These are phyloP conservation scores for Blastomyces parvus DNA, from an alignment of 2,329 filamentous ascomycete species.

Conservation along the genomic window DNA sequence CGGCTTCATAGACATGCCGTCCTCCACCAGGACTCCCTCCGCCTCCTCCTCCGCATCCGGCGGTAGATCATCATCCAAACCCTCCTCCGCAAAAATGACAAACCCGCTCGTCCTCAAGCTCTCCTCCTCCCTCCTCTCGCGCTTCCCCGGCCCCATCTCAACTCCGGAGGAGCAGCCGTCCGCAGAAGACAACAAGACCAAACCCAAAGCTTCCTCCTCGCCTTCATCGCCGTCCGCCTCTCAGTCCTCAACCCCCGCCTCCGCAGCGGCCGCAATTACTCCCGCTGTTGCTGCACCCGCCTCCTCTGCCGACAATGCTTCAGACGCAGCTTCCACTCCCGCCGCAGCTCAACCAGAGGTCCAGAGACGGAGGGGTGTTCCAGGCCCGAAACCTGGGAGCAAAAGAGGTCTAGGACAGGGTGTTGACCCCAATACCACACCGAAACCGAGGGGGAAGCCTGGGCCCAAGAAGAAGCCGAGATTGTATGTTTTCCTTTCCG, in stretches of 20 bases:
- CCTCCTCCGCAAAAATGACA: conserved; percentile 9
- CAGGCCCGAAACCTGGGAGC: conserved; percentile 56
- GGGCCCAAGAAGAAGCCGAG: conserved; percentile 94
- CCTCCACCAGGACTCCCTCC: conserved; percentile 21
- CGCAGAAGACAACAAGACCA: conserved; percentile 18
- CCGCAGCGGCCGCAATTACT: conserved; percentile 18
- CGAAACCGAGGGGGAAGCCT: conserved; percentile 75
- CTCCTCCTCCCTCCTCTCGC: conserved; percentile 28
- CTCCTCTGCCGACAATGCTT: conserved; percentile 34
- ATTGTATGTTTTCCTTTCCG: conserved; percentile 58
- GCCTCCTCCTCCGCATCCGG: not conserved
- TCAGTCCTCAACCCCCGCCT: conserved; percentile 19
- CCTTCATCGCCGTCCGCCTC: conserved; percentile 13
- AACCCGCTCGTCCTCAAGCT: conserved; percentile 33
- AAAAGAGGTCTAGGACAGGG: conserved; percentile 47
- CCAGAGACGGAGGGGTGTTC: conserved; percentile 65
- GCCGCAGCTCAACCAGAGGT: conserved; percentile 33
- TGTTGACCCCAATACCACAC: conserved; percentile 53
- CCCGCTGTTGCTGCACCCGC: conserved; percentile 20
- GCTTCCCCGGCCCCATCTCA: conserved; percentile 23
- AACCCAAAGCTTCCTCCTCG: conserved; percentile 27
- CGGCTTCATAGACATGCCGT: conserved; percentile 14
- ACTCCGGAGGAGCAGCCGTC: conserved; percentile 12
- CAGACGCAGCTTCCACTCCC: conserved; percentile 29
- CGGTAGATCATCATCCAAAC: not conserved